These are phyloP conservation scores for Metschnikowia anglica DNA, from an alignment of 805 yeast genomes.

Conservation along the genomic window DNA sequence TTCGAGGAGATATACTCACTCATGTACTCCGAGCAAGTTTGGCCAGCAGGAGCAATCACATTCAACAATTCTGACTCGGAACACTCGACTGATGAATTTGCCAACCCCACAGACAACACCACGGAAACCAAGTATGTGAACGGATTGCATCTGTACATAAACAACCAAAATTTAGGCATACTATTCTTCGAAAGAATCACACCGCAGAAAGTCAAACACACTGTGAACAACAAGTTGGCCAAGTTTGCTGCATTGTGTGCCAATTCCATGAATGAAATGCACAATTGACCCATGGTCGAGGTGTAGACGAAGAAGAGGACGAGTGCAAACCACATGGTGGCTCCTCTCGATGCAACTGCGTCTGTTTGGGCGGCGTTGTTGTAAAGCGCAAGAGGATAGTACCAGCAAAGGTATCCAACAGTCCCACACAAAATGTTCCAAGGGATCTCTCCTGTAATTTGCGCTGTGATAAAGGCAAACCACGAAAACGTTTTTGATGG, in stretches of 20 bases:
- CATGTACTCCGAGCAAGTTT: slow-evolving; percentile 10
- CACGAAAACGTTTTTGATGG: slow-evolving; percentile 44
- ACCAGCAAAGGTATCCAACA: slow-evolving; percentile 57
- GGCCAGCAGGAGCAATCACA: slow-evolving; percentile 45
- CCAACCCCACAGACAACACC: slow-evolving; percentile 41
- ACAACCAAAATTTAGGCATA: slow-evolving; percentile 50
- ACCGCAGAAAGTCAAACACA: slow-evolving; percentile 52
- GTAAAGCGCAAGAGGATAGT: slow-evolving; percentile 46
- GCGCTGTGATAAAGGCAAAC: slow-evolving; percentile 40
- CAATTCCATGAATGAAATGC: slow-evolving; percentile 22
- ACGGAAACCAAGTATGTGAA: slow-evolving; percentile 48
- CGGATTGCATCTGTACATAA: slow-evolving; percentile 46
- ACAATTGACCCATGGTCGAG: slow-evolving; percentile 23
- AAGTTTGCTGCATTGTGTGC: slow-evolving; percentile 63
- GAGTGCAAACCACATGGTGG: slow-evolving; percentile 33
- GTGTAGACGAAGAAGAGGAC: slow-evolving; percentile 19
- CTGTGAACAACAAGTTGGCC: slow-evolving; percentile 51
- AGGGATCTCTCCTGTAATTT: slow-evolving; percentile 45
- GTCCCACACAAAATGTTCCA: slow-evolving; percentile 53
- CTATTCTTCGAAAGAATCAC: slow-evolving; percentile 47
- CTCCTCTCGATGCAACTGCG: slow-evolving; percentile 31
- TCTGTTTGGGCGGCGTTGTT: slow-evolving; percentile 12
- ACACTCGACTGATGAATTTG: slow-evolving; percentile 49
- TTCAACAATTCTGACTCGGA: slow-evolving; percentile 44
- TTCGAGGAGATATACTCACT: background rate